These are phyloP conservation scores for Colletotrichum lini DNA, from an alignment of 2,329 filamentous ascomycete species.

Conservation along the genomic window DNA sequence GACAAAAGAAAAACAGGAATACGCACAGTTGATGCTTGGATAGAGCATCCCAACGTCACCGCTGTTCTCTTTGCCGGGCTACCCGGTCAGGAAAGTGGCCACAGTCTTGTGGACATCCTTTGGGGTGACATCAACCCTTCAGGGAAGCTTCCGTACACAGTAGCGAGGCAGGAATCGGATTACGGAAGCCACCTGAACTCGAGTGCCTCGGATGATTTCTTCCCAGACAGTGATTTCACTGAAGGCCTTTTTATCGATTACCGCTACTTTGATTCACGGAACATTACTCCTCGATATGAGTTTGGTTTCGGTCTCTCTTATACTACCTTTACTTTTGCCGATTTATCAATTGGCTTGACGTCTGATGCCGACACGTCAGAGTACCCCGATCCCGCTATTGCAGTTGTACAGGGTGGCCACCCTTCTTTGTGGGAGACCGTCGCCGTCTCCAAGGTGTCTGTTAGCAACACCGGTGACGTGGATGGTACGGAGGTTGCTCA, in stretches of 20 bases:
- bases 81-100: constrained; percentile 74
- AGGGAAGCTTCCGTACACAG: constrained; percentile 73
- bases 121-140: constrained; percentile 71
- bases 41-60: constrained; percentile 75
- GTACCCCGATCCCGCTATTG: constrained; percentile 59
- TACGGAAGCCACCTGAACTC: constrained; percentile 62
- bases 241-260: constrained; percentile 70
- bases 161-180: constrained; percentile 69
- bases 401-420: constrained; percentile 60
- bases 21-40: constrained; percentile 72
- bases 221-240: constrained; percentile 66
- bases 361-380: constrained; percentile 48
- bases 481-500: constrained; percentile 64
- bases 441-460: constrained; percentile 54
- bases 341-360: constrained; percentile 55
- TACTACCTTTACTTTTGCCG: constrained; percentile 65
- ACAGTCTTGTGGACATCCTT: constrained; percentile 67
- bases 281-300: constrained; percentile 66
- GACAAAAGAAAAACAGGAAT: constrained; percentile 47
- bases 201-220: constrained; percentile 50
- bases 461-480: constrained; percentile 59
- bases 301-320: constrained; percentile 72
- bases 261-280: constrained; percentile 65
- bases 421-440: constrained; percentile 64
- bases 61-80: constrained; percentile 75